Evolutionary conservation across 768 basidiomycete genomes (phyloP).

Genomic region (Melanogaster broomeanus): DNA sequence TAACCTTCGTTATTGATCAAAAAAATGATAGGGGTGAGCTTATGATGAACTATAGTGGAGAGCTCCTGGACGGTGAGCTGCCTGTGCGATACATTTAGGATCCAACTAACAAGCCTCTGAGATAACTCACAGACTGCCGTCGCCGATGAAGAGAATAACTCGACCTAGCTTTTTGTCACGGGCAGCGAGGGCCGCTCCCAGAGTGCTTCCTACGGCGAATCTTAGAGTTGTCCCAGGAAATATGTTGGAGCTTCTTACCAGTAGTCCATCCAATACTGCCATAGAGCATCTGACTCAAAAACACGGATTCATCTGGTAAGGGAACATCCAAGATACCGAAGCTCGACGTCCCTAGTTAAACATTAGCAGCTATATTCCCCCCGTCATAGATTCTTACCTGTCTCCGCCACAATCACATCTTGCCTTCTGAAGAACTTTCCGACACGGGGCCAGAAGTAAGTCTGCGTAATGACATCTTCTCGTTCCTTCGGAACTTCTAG

Average conservation of each 20-base stretch:
- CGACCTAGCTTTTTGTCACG: conserved; percentile 60
- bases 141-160: conserved; percentile 83
- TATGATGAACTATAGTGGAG: conserved; percentile 76
- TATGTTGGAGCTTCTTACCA: conserved; percentile 42
- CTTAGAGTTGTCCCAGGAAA: background rate
- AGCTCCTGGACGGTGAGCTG: conserved; percentile 83
- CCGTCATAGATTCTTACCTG: conserved; percentile 45
- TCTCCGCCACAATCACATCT: conserved; percentile 87
- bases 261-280: conserved; percentile 92
- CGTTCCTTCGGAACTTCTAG: conserved; percentile 51
- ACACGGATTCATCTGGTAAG: conserved; percentile 67
- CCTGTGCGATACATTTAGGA: conserved; percentile 34
- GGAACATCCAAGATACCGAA: conserved; percentile 86
- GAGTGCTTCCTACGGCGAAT: conserved; percentile 48
- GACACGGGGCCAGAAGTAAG: conserved; percentile 84
- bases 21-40: conserved; percentile 82
- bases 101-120: background rate
- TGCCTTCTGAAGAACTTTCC: conserved; percentile 67
- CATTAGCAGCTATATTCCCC: background rate
- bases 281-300: conserved; percentile 82
- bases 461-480: conserved; percentile 63
- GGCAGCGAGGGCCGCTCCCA: conserved; percentile 83
- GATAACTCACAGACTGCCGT: conserved; percentile 69
- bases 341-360: conserved; percentile 60
- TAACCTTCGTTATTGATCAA: conserved; percentile 82